A percentile compares a stretch with the other conserved stretches of the same genome.
These are phyloP conservation scores for Alternaria brassicicola DNA, from an alignment of 2,329 filamentous ascomycete genomes.

Conservation along the genomic window DNA sequence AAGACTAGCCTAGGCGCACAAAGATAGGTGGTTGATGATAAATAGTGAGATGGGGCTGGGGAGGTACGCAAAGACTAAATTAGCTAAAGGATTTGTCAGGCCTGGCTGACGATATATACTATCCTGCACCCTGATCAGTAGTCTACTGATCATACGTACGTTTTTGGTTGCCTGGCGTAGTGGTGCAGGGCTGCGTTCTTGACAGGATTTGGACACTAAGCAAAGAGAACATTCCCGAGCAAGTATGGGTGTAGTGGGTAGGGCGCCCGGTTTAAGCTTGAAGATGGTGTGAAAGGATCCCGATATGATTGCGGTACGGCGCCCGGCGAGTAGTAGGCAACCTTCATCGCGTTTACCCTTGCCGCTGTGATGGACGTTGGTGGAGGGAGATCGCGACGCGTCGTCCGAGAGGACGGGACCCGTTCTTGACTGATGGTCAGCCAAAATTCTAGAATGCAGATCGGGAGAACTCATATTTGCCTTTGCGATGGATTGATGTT, in stretches of 20 bases:
- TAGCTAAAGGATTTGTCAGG: background rate
- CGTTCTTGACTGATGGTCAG: background rate
- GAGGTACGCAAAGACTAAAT: background rate
- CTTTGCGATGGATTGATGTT: background rate
- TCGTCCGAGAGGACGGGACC: background rate
- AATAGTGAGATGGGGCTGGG: background rate
- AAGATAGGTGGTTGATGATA: background rate
- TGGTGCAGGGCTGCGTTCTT: too few relatives aligned
- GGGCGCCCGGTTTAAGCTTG: background rate
- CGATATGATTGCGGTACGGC: background rate
- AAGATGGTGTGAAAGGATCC: background rate
- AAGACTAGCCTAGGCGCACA: background rate
- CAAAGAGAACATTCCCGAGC: background rate
- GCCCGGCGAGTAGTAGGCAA: background rate
- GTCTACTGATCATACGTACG: too few relatives aligned
- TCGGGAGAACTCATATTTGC: background rate
- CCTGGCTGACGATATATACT: too few relatives aligned
- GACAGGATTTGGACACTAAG: background rate
- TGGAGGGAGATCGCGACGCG: background rate
- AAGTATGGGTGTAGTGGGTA: background rate
- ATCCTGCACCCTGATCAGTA: too few relatives aligned
- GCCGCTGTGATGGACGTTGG: background rate
- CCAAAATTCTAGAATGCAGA: background rate
- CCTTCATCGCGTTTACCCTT: background rate
- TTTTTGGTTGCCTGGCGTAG: too few relatives aligned